Evolutionary conservation across 495 filamentous ascomycete genomes (phyloP).

Genomic region (Zalerion maritima): DNA sequence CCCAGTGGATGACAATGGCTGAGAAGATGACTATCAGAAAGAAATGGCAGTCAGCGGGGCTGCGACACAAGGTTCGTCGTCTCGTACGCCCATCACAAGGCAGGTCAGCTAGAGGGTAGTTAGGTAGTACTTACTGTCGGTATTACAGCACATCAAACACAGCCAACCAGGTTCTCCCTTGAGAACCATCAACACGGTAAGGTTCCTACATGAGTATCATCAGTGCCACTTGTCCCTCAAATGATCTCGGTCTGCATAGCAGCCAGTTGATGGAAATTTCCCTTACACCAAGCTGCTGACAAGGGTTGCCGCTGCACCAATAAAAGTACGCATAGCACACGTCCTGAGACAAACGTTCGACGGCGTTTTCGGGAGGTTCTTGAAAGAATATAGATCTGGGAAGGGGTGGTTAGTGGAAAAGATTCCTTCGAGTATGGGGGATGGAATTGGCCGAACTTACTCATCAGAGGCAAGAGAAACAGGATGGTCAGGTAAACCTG

Average conservation of each 20-base stretch:
- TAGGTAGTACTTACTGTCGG: conserved; percentile 26
- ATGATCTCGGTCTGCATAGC: not conserved
- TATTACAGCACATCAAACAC: conserved; percentile 42
- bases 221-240: not conserved
- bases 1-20: conserved; percentile 37
- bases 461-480: conserved; percentile 31
- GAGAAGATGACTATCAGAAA: conserved; percentile 31
- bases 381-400: conserved; percentile 26
- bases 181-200: conserved; percentile 33
- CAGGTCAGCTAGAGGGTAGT: not conserved
- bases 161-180: conserved; percentile 41
- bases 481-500: conserved; percentile 37
- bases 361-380: conserved; percentile 16
- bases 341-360: conserved; percentile 21
- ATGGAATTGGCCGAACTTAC: conserved; percentile 13
- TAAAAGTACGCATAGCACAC: conserved; percentile 31
- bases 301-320: conserved; percentile 33
- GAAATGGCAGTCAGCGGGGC: not conserved
- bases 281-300: conserved; percentile 31
- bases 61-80: not conserved
- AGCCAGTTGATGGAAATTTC: not conserved
- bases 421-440: not conserved
- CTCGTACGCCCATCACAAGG: too few species aligned
- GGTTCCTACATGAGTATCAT: conserved; percentile 22
- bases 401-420: not conserved